Evolutionary conservation across 495 filamentous ascomycete genomes (phyloP), one percentile per base, ranked within the genome.

Genomic region (Melanomma pulvis-pyrius): DNA sequence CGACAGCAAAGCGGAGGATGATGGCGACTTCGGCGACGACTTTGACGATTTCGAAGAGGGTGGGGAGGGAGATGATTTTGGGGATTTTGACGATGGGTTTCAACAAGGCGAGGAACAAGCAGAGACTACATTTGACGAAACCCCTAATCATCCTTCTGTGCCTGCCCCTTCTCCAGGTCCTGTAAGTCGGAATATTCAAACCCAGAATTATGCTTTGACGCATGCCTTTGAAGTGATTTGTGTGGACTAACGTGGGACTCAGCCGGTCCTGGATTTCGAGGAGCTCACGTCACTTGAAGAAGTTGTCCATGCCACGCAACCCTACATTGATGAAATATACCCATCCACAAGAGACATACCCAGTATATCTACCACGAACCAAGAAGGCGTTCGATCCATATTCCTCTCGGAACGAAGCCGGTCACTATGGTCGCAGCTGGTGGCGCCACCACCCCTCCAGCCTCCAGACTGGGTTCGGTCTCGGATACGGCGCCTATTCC

Each of bases 391-490:
- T 12, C 47, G 61, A 26, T 80, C 85, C 30, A 82, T 87, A 59
- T 91, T 92, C 76, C 82, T 88, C 55, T 84, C 84, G 49, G 81
- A 85, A 67, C 83, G 86, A 56, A 93, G 90, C 68, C 85, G 89
- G 67, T 96, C 96, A 4, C 84, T 99, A 39, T 99, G 94, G 94
- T 91, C 92, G 29, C 96, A 99, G 78, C 87, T 99, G 30, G 90
- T 96, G 19, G 93, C 93, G 1, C 93, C 94, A 22, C 94, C 94
- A 0, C 92, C 94, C 2, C 85, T 98, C 28, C 92, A 96, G 74
- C 96, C 94, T 0, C 93, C 96, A 0, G 93, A 99, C 77, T 99
- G 94, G 94, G 92, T 96, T 64, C 92, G 96, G 61, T 96, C 91
- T 52, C 92, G 93, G 55, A 98, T 97, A 73, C 90, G 94, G 57